Base-by-base conservation (phyloP, 139 green algal genomes). In the Tetradesmus lagerheimii region DNA sequence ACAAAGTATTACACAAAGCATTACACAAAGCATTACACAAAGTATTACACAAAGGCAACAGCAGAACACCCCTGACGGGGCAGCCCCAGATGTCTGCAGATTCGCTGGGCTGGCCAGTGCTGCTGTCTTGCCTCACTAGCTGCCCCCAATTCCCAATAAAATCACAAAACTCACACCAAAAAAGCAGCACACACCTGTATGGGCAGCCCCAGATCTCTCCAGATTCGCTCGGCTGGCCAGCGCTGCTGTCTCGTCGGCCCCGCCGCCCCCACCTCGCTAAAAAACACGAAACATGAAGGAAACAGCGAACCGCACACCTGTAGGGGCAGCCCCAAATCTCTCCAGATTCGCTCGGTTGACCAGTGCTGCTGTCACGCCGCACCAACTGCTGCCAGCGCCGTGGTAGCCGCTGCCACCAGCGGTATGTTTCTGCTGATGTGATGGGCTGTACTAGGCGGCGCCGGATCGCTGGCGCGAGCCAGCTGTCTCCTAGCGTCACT, bases 51-150 rank as follows among this genome's bases (percentile, higher is more conserved):
- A n/a, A n/a, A n/a, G n/a, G n/a, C n/a, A n/a, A n/a, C n/a, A n/a
- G n/a, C n/a, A n/a, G n/a, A n/a, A n/a, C n/a, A n/a, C n/a, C n/a
- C 82, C 97, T 94, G 89, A 98, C 98, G 23, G 97, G 97, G 9
- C 90, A 94, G 0, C 84, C 97, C 87, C 93, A 99, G 3, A 98
- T 92, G 16, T 92, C 71, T 1, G 95, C 96, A 8, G 80, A 23
- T 0, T 92, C 41, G 86, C 91, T 85, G 0, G 85, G 39, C 37
- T 27, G 29, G 34, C 15, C 39, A 64, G 74, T 91, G 97, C 57
- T 31, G 15, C 18, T 20, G 80, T 96, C 90, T 0, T 96, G 90
- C 25, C 76, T 83, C 41, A 97, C 91, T 80, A 98, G 91, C 77
- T 87, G 45, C 43, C 90, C 89, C 96, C 96, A 97, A n/a, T n/a